Conservation (phyloP, 2,329 filamentous ascomycete species). For the Septoria petroselini region DNA sequence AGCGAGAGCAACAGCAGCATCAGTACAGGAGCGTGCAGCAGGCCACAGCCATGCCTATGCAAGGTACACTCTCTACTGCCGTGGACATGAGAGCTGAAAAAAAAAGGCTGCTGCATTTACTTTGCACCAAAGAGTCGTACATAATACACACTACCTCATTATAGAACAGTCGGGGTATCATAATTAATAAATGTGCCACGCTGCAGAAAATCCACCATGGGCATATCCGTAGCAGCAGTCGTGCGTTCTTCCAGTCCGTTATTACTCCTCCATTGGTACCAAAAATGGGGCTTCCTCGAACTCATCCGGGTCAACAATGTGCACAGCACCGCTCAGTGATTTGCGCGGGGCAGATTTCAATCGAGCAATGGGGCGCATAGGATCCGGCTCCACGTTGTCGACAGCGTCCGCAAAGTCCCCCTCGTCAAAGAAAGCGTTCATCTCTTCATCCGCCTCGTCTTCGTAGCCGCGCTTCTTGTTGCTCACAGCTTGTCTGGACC, state of each 20-base stretch:
- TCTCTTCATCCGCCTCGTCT: constrained; percentile 39
- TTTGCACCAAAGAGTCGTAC: too few relatives aligned
- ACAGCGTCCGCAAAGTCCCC: constrained; percentile 17
- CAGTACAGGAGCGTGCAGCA: too few relatives aligned
- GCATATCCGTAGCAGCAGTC: background rate
- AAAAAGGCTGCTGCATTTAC: too few relatives aligned
- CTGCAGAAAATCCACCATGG: too few relatives aligned
- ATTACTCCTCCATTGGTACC: constrained; percentile 30
- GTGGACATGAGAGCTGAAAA: too few relatives aligned
- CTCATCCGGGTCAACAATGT: constrained; percentile 49
- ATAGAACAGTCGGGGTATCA: too few relatives aligned
- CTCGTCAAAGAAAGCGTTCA: constrained; percentile 37
- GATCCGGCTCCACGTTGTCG: background rate
- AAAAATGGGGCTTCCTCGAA: constrained; percentile 68
- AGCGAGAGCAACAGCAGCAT: too few relatives aligned
- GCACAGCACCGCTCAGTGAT: constrained; percentile 38
- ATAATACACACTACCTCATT: too few relatives aligned
- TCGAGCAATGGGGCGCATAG: constrained; percentile 26
- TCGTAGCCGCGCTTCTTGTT: constrained; percentile 37
- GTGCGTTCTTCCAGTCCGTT: background rate
- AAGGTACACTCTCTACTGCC: background rate
- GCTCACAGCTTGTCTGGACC: background rate
- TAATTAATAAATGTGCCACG: too few relatives aligned
- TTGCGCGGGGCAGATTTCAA: constrained; percentile 34
- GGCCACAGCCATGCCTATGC: too few relatives aligned